Percentiles rank a stretch among this genome's conserved stretches.
These are phyloP conservation scores for Pyrenophora seminiperda DNA, from an alignment of 2,329 filamentous ascomycete genomes.

Conservation along the genomic window DNA sequence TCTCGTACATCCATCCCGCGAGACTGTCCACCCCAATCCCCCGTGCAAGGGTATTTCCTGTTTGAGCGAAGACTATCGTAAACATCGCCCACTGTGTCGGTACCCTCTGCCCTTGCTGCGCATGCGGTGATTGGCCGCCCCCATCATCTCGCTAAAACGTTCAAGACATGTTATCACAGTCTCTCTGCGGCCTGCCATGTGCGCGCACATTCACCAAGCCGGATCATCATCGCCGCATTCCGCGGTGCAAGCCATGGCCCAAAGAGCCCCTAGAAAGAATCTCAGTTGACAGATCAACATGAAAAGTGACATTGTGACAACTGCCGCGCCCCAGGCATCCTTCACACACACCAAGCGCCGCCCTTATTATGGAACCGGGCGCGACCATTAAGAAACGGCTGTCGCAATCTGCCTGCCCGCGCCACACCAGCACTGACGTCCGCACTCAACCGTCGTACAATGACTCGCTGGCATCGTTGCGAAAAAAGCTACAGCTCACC, in stretches of 20 bases:
- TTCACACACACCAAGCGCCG: too few species aligned
- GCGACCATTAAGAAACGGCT: conserved; percentile 1
- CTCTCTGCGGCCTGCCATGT: conserved; percentile 3
- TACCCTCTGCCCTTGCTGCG: not conserved
- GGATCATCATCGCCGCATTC: conserved; percentile 10
- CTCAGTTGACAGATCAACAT: too few species aligned
- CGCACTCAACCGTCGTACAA: not conserved
- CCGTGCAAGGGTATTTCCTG: not conserved
- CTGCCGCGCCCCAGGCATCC: not conserved
- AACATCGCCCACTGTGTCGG: conserved; percentile 6
- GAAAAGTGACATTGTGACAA: conserved; percentile 5
- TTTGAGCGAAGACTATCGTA: conserved; percentile 2
- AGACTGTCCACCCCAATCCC: not conserved
- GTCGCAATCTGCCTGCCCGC: conserved; percentile 4
- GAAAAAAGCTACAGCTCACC: too few species aligned
- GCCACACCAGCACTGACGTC: too few species aligned
- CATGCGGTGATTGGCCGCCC: conserved; percentile 9
- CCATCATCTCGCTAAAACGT: conserved; percentile 5
- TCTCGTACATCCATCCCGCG: too few species aligned
- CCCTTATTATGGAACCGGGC: not conserved
- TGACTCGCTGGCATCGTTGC: conserved; percentile 6
- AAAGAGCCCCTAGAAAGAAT: too few species aligned
- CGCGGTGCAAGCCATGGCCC: not conserved
- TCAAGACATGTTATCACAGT: conserved; percentile 1
- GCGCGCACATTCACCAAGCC: conserved; percentile 6